Evolutionary conservation across 768 basidiomycete species (phyloP).

Genomic region (Lentinula detonsa): DNA sequence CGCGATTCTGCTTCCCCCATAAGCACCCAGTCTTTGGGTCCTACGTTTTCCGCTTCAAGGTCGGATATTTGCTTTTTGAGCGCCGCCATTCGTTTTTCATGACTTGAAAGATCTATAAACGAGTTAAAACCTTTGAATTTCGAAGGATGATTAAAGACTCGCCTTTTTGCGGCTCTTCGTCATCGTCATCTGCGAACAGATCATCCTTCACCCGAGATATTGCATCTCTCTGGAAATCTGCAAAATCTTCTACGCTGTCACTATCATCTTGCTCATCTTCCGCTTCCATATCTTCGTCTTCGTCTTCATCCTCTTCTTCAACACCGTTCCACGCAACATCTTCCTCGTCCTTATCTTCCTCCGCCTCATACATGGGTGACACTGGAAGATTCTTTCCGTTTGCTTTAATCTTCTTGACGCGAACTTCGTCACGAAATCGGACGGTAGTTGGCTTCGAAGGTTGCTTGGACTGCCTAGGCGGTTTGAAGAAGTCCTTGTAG

Average conservation of each 20-base stretch:
- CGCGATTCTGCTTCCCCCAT: conserved; percentile 86
- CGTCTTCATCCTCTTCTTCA: conserved; percentile 24
- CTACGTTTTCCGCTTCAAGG: conserved; percentile 84
- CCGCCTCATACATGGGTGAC: conserved; percentile 27
- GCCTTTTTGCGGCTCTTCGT: conserved; percentile 27
- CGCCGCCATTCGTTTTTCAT: conserved; percentile 73
- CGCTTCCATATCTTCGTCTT: conserved; percentile 17
- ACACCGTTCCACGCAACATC: conserved; percentile 21
- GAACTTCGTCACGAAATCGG: conserved; percentile 76
- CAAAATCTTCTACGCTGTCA: conserved; percentile 22
- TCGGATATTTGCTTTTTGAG: conserved; percentile 73
- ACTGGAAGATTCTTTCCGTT: conserved; percentile 62
- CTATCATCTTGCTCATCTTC: conserved; percentile 22
- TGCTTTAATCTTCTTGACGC: conserved; percentile 74
- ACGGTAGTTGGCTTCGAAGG: conserved; percentile 40
- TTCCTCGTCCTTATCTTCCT: conserved; percentile 33
- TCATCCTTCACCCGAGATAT: conserved; percentile 73
- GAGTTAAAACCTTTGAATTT: conserved; percentile 6
- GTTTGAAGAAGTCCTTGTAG: conserved; percentile 81
- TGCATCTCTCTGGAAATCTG: conserved; percentile 32
- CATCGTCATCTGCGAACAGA: conserved; percentile 71
- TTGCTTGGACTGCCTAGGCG: conserved; percentile 32
- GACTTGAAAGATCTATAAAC: conserved; percentile 56
- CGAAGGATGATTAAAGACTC: conserved; percentile 7
- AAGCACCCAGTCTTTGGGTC: conserved; percentile 86